Evolutionary conservation across 495 filamentous ascomycete species (phyloP).

Genomic region (Glonium stellatum): DNA sequence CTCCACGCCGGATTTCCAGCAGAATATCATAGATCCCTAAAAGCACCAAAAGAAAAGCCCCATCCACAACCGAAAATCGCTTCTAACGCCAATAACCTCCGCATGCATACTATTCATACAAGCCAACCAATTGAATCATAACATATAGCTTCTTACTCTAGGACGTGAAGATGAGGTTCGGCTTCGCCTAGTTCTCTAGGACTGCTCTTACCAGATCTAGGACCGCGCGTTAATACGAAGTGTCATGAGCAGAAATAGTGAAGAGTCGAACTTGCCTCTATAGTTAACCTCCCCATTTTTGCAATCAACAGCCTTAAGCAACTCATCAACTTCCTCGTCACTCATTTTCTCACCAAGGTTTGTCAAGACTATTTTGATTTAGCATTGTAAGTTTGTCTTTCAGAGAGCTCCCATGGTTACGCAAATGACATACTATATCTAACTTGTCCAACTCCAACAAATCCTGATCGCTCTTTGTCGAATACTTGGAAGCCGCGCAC

Average conservation of each 20-base stretch:
- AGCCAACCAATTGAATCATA: background rate
- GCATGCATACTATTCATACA: background rate
- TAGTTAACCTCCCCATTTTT: slow-evolving; percentile 95
- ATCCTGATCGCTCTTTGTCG: slow-evolving; percentile 97
- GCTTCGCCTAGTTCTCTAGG: slow-evolving; percentile 18
- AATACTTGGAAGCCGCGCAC: slow-evolving; percentile 98
- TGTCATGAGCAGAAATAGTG: no score
- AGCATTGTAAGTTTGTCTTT: background rate
- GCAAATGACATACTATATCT: slow-evolving; percentile 66
- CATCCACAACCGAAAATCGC: background rate
- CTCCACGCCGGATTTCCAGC: background rate
- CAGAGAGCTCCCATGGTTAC: no score
- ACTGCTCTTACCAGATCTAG: slow-evolving; percentile 26
- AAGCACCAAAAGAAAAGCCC: background rate
- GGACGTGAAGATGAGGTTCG: background rate
- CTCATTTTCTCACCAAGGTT: slow-evolving; percentile 98
- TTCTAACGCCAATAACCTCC: background rate
- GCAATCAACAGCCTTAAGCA: slow-evolving; percentile 93
- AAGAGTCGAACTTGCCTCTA: slow-evolving; percentile 50
- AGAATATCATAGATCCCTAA: background rate
- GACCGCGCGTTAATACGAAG: no score
- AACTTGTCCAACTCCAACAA: slow-evolving; percentile 93
- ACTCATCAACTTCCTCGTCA: slow-evolving; percentile 91
- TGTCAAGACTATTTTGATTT: slow-evolving; percentile 59
- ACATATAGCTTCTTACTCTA: background rate